Percentiles rank a stretch among this genome's conserved stretches.
These are phyloP conservation scores for Stentor roeselii DNA, from an alignment of 73 alveolate species.

Conservation along the genomic window DNA sequence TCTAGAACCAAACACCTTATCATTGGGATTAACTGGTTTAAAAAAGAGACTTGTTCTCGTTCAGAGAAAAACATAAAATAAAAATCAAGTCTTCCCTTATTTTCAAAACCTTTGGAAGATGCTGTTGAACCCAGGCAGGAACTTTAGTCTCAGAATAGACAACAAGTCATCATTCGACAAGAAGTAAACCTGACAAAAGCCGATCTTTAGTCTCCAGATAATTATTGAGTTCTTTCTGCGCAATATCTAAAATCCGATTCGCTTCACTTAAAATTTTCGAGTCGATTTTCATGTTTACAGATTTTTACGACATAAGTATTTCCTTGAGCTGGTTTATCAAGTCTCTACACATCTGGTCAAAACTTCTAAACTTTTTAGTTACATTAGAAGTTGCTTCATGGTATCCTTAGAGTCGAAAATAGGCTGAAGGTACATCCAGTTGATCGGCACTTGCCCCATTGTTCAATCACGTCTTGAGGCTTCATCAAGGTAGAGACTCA, in stretches of 20 bases:
- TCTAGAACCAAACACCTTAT: constrained; percentile 99
- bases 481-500: constrained; percentile 96
- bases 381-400: constrained; percentile 99
- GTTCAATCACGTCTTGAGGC: constrained; percentile 98
- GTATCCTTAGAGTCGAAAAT: constrained; percentile 99
- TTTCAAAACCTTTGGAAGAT: constrained; percentile 84
- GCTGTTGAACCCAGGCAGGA: constrained; percentile 56
- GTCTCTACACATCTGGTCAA: constrained; percentile 99
- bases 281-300: constrained; percentile 90
- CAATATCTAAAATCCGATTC: constrained; percentile 94
- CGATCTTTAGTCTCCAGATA: constrained; percentile 96
- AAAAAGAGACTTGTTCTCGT: constrained; percentile 86
- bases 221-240: constrained; percentile 94
- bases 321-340: constrained; percentile 88
- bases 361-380: constrained; percentile 97
- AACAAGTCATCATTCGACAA: constrained; percentile 94
- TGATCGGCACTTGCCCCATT: constrained; percentile 96
- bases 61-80: constrained; percentile 88
- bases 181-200: constrained; percentile 97
- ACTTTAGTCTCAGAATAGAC: constrained; percentile 89
- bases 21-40: constrained; percentile 90
- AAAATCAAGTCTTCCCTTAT: constrained; percentile 85
- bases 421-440: constrained; percentile 99
- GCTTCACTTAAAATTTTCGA: constrained; percentile 98
- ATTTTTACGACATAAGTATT: constrained; percentile 81